A percentile compares a stretch with the other conserved stretches of the same genome.
Evolutionary conservation across 345 rosid species (phyloP).

Genomic region (Sisymbrium altissimum): DNA sequence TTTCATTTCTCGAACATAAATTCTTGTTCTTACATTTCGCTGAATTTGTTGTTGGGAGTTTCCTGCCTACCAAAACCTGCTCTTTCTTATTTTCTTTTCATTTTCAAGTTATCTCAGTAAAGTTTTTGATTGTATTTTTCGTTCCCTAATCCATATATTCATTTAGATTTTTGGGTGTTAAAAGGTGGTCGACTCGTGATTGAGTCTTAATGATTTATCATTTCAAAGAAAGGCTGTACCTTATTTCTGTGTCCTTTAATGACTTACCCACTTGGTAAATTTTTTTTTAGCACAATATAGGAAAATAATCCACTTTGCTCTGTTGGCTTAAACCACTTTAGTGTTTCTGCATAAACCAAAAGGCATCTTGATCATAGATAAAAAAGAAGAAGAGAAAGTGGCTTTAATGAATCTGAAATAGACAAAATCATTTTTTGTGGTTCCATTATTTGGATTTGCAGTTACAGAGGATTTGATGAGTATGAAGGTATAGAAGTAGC

Average conservation of each 20-base stretch:
- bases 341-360: neutral
- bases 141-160: too few species aligned
- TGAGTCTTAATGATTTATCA: neutral
- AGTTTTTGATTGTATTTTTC: too few species aligned
- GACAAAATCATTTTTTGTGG: neutral
- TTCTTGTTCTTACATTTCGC: conserved; percentile 1
- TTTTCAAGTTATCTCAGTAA: neutral
- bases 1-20: neutral
- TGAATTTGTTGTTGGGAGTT: neutral
- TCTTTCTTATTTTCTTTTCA: neutral
- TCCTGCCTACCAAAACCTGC: neutral
- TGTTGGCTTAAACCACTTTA: neutral
- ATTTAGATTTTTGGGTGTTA: neutral
- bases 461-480: conserved; percentile 93
- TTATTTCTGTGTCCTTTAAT: neutral
- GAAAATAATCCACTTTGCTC: neutral
- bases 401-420: neutral
- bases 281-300: neutral
- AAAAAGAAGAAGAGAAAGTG: too few species aligned
- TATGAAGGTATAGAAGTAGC: conserved; percentile 94
- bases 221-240: neutral
- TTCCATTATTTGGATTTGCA: conserved; percentile 31
- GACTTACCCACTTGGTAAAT: neutral
- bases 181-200: neutral
- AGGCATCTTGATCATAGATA: neutral